Conservation (phyloP, 2,329 filamentous ascomycete species). For the Xylariomycetidae sp. region DNA sequence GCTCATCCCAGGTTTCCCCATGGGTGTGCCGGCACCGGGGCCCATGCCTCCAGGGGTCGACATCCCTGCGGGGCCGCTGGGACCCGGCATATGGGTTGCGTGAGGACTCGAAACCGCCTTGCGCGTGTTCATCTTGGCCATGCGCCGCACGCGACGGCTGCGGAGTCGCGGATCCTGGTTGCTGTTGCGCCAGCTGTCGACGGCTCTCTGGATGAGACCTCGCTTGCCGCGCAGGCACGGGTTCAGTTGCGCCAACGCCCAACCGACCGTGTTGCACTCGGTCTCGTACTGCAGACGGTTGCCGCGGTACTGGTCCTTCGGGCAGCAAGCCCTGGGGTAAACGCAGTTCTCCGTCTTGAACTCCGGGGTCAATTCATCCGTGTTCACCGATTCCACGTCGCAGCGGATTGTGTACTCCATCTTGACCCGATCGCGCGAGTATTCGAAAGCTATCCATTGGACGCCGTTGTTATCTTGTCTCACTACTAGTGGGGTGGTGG, state of each 20-base stretch:
- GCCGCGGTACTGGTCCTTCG: conserved; percentile 92
- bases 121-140: conserved; percentile 92
- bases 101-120: conserved; percentile 60
- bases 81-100: conserved; percentile 62
- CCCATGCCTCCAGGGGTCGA: conserved; percentile 58
- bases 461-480: conserved; percentile 93
- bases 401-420: conserved; percentile 99
- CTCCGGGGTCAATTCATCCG: conserved; percentile 74
- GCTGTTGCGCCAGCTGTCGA: conserved; percentile 98
- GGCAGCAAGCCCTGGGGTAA: conserved; percentile 89
- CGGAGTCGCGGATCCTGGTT: conserved; percentile 90
- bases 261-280: conserved; percentile 99
- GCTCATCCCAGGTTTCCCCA: conserved; percentile 61
- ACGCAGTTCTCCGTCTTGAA: conserved; percentile 99
- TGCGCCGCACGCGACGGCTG: conserved; percentile 84
- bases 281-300: conserved; percentile 96
- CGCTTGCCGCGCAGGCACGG: conserved; percentile 86
- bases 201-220: conserved; percentile 90
- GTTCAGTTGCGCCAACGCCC: conserved; percentile 92
- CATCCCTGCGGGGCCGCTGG: conserved; percentile 59
- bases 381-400: conserved; percentile 93
- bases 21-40: conserved; percentile 44
- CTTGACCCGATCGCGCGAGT: conserved; percentile 93
- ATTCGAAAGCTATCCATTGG: conserved; percentile 98
- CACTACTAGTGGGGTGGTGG: conserved; percentile 90